phyloP scores from a whole-genome alignment of 108 stramenopile species.

The Discostella stelligeroides region DNA sequence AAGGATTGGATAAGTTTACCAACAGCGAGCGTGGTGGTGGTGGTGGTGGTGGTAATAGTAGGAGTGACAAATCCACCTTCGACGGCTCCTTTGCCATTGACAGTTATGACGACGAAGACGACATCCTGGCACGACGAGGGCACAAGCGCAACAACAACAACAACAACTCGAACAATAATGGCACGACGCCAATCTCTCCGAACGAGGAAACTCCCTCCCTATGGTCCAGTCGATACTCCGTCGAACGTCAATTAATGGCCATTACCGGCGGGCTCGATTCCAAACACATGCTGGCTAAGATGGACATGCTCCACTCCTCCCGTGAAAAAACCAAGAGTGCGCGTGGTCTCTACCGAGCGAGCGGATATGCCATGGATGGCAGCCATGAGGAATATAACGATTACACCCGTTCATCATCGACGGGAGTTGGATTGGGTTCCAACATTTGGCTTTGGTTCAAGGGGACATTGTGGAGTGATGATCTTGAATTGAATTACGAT shows the following conservation, averaged over 20 bases:
- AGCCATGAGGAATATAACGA: constrained; percentile 39
- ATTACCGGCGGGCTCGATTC: constrained; percentile 53
- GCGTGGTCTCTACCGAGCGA: constrained; percentile 42
- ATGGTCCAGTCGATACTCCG: constrained; percentile 72
- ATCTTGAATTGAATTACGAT: constrained; percentile 40
- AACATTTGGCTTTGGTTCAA: constrained; percentile 35
- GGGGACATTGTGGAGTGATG: constrained; percentile 54
- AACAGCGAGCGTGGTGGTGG: neutral
- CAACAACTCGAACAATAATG: neutral
- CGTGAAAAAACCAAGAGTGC: constrained; percentile 46
- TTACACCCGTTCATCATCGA: constrained; percentile 20
- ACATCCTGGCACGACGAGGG: neutral
- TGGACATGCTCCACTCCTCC: constrained; percentile 37
- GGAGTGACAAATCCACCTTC: too few relatives aligned
- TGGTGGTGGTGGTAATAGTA: too few relatives aligned
- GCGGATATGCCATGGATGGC: constrained; percentile 45
- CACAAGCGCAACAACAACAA: constrained; percentile 2
- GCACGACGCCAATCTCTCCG: neutral
- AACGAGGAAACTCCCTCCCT: constrained; percentile 26
- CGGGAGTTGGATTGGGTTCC: constrained; percentile 11
- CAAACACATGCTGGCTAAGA: constrained; percentile 37
- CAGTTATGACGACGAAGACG: constrained; percentile 41
- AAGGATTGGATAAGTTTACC: constrained; percentile 39
- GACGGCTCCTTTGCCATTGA: constrained; percentile 25
- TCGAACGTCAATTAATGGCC: constrained; percentile 55